These are phyloP conservation scores for Penicillium coffeae DNA, from an alignment of 495 filamentous ascomycete species.

Conservation along the genomic window DNA sequence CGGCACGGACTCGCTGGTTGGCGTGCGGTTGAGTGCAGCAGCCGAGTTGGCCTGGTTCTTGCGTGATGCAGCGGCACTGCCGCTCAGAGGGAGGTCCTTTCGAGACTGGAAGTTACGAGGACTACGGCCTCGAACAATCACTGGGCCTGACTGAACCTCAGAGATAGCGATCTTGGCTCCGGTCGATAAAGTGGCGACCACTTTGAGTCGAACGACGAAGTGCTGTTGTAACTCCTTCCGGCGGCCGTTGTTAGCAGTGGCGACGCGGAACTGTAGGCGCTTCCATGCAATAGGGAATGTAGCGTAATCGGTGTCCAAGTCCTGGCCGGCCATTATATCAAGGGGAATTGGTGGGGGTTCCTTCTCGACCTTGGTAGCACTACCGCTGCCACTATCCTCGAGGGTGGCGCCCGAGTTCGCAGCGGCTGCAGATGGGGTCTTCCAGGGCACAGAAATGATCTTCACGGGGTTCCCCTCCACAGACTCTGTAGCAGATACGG, in stretches of 20 bases:
- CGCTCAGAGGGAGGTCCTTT: constrained; percentile 70
- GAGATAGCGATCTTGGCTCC: constrained; percentile 64
- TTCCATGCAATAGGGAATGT: constrained; percentile 89
- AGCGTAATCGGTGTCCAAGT: constrained; percentile 70
- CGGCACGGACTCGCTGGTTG: constrained; percentile 43
- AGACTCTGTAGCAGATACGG: constrained; percentile 82
- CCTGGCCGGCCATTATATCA: constrained; percentile 70
- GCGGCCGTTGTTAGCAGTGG: constrained; percentile 79
- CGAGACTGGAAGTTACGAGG: constrained; percentile 75
- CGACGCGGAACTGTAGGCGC: constrained; percentile 85
- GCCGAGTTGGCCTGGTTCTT: constrained; percentile 39
- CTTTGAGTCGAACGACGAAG: constrained; percentile 71
- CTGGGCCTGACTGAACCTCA: constrained; percentile 68
- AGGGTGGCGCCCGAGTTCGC: constrained; percentile 55
- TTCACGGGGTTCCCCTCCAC: constrained; percentile 85
- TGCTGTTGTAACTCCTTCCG: constrained; percentile 79
- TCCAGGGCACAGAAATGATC: constrained; percentile 92
- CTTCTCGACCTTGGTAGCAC: constrained; percentile 58
- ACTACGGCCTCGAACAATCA: constrained; percentile 74
- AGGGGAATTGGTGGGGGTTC: constrained; percentile 66
- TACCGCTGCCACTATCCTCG: constrained; percentile 42
- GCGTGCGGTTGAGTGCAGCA: constrained; percentile 39
- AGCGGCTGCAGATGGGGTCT: constrained; percentile 59
- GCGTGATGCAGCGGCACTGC: constrained; percentile 65
- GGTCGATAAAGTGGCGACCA: constrained; percentile 66